These are phyloP conservation scores for Marsdenia floribunda DNA, from an alignment of 257 asterid species.

Conservation along the genomic window DNA sequence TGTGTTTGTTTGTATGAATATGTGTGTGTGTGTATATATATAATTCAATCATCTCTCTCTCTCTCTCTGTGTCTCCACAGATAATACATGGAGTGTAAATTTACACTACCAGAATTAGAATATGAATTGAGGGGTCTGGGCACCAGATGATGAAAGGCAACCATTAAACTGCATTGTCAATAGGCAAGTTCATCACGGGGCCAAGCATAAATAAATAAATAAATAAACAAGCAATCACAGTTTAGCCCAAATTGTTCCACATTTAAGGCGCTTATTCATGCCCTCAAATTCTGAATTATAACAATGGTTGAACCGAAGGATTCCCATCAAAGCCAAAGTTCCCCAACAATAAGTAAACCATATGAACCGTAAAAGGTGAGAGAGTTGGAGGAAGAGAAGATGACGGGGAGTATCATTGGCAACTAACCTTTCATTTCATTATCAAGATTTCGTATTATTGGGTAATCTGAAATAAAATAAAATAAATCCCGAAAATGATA, in stretches of 20 bases:
- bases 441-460: too few relatives aligned
- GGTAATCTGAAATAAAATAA: too few relatives aligned
- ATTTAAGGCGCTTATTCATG: background rate
- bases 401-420: conserved; percentile 13
- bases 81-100: background rate
- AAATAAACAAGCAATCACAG: background rate
- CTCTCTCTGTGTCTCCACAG: background rate
- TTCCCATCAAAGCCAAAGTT: conserved; percentile 17
- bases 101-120: background rate
- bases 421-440: too few relatives aligned
- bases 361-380: background rate
- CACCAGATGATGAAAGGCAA: conserved; percentile 10
- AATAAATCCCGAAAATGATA: too few relatives aligned
- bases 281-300: background rate
- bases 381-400: background rate
- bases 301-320: background rate
- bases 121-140: background rate
- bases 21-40: background rate
- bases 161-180: background rate
- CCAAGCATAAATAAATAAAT: background rate
- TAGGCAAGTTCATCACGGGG: background rate
- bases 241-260: too few relatives aligned
- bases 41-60: background rate
- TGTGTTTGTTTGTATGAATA: background rate
- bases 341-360: background rate